A percentile compares a stretch with the other conserved stretches of the same genome.
These are phyloP conservation scores for Stropharia rugosoannulata DNA, from an alignment of 768 basidiomycete genomes.

Conservation along the genomic window DNA sequence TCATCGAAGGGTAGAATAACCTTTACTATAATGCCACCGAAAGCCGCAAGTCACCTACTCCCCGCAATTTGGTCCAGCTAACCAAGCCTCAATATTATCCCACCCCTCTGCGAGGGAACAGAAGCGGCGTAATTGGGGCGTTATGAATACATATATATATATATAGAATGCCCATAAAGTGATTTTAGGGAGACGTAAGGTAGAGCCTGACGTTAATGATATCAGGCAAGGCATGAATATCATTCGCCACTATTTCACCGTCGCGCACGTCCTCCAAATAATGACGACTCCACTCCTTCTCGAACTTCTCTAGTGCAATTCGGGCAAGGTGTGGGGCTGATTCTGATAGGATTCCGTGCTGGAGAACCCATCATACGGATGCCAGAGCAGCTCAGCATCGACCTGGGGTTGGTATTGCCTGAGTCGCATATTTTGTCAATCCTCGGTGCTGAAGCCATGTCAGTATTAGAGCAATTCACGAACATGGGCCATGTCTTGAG, in stretches of 20 bases:
- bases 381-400: conserved; percentile 22
- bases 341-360: conserved; percentile 68
- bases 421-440: neutral
- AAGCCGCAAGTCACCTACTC: too few relatives aligned
- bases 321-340: conserved; percentile 52
- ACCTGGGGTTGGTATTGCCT: neutral
- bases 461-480: conserved; percentile 9
- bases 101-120: too few relatives aligned
- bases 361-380: conserved; percentile 66
- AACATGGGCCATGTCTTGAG: conserved; percentile 56
- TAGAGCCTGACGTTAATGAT: neutral
- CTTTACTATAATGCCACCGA: too few relatives aligned
- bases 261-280: conserved; percentile 17
- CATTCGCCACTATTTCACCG: neutral
- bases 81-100: too few relatives aligned
- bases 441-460: neutral
- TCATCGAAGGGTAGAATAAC: too few relatives aligned
- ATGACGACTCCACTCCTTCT: conserved; percentile 19
- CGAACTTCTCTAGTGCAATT: conserved; percentile 37
- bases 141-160: too few relatives aligned
- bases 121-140: too few relatives aligned
- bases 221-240: neutral
- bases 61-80: too few relatives aligned
- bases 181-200: neutral
- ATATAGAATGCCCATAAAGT: too few relatives aligned